A percentile compares a stretch with the other conserved stretches of the same genome.
These are phyloP conservation scores for Blastobotrys petasosporus DNA, from an alignment of 1,139 yeast species.

Conservation along the genomic window DNA sequence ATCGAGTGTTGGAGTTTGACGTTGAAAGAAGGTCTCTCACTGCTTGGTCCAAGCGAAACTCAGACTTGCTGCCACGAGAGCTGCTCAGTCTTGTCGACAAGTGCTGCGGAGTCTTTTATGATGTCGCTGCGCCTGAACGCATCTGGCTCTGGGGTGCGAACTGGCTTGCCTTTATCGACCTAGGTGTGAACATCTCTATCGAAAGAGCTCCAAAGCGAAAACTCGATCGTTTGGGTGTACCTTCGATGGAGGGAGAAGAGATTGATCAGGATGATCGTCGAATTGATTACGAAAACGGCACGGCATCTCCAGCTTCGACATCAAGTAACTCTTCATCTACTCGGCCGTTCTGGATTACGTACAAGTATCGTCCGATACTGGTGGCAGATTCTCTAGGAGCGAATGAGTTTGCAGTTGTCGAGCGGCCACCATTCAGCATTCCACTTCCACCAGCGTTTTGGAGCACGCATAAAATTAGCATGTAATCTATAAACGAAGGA, in stretches of 20 bases:
- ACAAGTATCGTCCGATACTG: constrained; percentile 70
- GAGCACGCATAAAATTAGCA: constrained; percentile 53
- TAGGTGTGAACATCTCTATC: constrained; percentile 53
- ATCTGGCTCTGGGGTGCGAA: constrained; percentile 86
- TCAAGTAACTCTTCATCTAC: constrained; percentile 23
- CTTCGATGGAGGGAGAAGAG: constrained; percentile 40
- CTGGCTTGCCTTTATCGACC: constrained; percentile 75
- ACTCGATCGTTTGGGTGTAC: constrained; percentile 57
- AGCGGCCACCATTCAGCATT: constrained; percentile 62
- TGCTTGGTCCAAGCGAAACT: constrained; percentile 73
- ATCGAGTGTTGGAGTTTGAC: constrained; percentile 64
- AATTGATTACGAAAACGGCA: constrained; percentile 22
- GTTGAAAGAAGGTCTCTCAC: constrained; percentile 42
- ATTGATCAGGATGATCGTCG: constrained; percentile 26
- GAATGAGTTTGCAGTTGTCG: constrained; percentile 64
- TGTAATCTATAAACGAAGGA: constrained; percentile 31
- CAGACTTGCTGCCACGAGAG: constrained; percentile 67
- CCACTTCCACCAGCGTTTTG: constrained; percentile 72
- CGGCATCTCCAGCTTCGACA: constrained; percentile 16
- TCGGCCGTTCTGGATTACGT: constrained; percentile 64
- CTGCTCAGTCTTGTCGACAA: constrained; percentile 57
- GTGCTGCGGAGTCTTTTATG: constrained; percentile 64
- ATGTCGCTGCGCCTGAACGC: constrained; percentile 36
- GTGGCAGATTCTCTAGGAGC: constrained; percentile 53
- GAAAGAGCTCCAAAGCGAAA: constrained; percentile 37